Percentiles rank a stretch among this genome's conserved stretches.
These are phyloP conservation scores for Blastocladiella emersonii DNA, from an alignment of 371 early-diverging fungal species.

Conservation along the genomic window DNA sequence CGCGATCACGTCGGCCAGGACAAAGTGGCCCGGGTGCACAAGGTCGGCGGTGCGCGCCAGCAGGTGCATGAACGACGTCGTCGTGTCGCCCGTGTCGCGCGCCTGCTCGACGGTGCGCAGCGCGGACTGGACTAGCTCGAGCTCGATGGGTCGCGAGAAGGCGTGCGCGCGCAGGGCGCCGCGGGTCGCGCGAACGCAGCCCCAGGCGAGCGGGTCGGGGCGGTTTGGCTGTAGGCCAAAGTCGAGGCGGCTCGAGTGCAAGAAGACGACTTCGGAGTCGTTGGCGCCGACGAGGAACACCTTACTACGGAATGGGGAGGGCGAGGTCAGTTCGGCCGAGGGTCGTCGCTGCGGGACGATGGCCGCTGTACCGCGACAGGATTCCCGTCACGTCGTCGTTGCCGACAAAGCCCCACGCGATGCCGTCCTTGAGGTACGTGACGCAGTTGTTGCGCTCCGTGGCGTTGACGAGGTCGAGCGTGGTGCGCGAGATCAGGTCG, in stretches of 20 bases:
- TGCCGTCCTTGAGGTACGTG: not conserved
- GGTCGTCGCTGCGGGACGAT: no score
- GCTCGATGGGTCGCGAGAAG: conserved; percentile 13
- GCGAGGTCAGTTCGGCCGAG: no score
- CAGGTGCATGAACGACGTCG: conserved; percentile 16
- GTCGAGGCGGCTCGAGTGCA: not conserved
- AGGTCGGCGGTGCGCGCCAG: conserved; percentile 25
- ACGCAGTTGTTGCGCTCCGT: not conserved
- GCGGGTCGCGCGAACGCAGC: conserved; percentile 18
- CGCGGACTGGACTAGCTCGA: conserved; percentile 18
- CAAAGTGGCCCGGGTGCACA: conserved; percentile 26
- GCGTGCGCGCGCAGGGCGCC: conserved; percentile 19
- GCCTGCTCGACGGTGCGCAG: conserved; percentile 12
- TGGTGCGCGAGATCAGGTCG: not conserved
- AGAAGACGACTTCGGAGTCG: not conserved
- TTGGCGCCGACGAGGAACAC: not conserved
- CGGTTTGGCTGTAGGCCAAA: not conserved
- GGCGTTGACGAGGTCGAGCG: not conserved
- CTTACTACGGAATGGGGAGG: not conserved
- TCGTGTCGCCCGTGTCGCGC: conserved; percentile 5
- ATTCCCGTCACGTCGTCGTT: conserved; percentile 4
- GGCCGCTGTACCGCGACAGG: not conserved
- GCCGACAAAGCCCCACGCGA: not conserved
- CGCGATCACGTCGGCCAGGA: conserved; percentile 23
- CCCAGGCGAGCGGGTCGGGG: conserved; percentile 12